Evolutionary conservation across 495 filamentous ascomycete species (phyloP).

Genomic region (Trichoderma asperelloides): DNA sequence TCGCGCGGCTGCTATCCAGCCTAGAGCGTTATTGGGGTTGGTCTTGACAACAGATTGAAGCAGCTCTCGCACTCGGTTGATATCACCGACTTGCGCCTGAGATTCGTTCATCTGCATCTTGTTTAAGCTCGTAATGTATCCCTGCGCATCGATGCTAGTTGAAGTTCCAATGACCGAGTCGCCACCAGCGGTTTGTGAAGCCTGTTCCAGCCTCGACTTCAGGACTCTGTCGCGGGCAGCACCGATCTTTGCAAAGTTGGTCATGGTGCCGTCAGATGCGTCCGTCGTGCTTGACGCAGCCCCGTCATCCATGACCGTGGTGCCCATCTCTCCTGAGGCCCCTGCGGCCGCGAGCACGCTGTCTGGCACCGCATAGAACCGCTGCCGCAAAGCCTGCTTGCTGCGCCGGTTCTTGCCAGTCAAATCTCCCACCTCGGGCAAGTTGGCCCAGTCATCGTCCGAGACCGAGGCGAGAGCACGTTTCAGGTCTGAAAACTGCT

Average conservation of each 20-base stretch:
- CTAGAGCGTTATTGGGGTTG: constrained; percentile 90
- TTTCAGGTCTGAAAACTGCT: constrained; percentile 96
- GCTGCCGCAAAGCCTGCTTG: constrained; percentile 70
- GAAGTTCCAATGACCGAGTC: constrained; percentile 71
- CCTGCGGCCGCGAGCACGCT: constrained; percentile 86
- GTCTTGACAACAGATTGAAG: constrained; percentile 92
- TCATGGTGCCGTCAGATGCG: constrained; percentile 73
- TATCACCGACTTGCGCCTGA: constrained; percentile 80
- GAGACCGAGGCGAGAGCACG: constrained; percentile 77
- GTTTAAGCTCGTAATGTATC: constrained; percentile 85
- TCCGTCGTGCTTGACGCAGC: constrained; percentile 45
- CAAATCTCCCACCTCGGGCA: constrained; percentile 92
- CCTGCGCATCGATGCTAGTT: constrained; percentile 89
- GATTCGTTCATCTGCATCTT: constrained; percentile 69
- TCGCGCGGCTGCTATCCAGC: constrained; percentile 91
- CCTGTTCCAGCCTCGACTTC: constrained; percentile 82
- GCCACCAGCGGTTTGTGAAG: constrained; percentile 57
- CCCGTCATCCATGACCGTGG: constrained; percentile 67
- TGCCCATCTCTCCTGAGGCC: constrained; percentile 71
- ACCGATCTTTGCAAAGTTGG: constrained; percentile 97
- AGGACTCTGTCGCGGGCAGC: constrained; percentile 90
- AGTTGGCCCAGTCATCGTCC: constrained; percentile 92
- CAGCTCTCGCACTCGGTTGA: constrained; percentile 89
- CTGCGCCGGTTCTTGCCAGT: constrained; percentile 85
- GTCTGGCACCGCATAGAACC: constrained; percentile 95